These are phyloP conservation scores for Blepharisma stoltei DNA, from an alignment of 73 alveolate genomes.

Conservation along the genomic window DNA sequence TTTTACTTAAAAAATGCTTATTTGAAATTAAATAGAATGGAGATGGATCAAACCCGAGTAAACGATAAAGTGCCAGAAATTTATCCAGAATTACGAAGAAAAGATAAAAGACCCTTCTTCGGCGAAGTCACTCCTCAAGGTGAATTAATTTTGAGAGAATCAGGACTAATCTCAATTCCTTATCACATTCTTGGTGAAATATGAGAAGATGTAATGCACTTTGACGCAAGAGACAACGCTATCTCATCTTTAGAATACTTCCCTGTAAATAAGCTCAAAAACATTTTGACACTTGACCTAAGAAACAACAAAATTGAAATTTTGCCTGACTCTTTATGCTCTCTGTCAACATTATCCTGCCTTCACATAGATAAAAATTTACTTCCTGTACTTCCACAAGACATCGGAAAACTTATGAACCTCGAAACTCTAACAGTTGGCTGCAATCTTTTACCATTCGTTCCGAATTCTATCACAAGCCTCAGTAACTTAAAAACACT, in stretches of 20 bases:
- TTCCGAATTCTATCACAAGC: slow-evolving; percentile 33
- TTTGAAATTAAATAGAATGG: neutral
- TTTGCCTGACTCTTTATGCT: slow-evolving; percentile 15
- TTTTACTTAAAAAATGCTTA: too few species aligned
- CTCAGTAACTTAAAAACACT: slow-evolving; percentile 32
- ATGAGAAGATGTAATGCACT: slow-evolving; percentile 16
- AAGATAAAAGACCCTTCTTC: slow-evolving; percentile 30
- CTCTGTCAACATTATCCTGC: slow-evolving; percentile 16
- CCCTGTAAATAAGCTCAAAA: neutral
- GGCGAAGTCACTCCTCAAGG: slow-evolving; percentile 30
- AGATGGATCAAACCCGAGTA: slow-evolving; percentile 15
- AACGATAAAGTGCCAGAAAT: slow-evolving; percentile 21
- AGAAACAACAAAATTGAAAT: slow-evolving; percentile 33
- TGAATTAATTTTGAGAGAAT: slow-evolving; percentile 27
- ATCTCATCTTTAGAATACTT: slow-evolving; percentile 21
- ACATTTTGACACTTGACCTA: slow-evolving; percentile 38
- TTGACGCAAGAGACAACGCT: slow-evolving; percentile 40
- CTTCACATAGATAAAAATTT: slow-evolving; percentile 34
- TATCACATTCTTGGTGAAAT: neutral
- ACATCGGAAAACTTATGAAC: slow-evolving; percentile 21
- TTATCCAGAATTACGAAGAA: slow-evolving; percentile 21
- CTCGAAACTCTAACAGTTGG: slow-evolving; percentile 34
- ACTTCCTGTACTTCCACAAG: slow-evolving; percentile 32
- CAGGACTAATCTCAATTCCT: slow-evolving; percentile 21
- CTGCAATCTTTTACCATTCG: slow-evolving; percentile 29